Conservation (phyloP, 2,329 filamentous ascomycete genomes). For the Clarireedia homoeocarpa region DNA sequence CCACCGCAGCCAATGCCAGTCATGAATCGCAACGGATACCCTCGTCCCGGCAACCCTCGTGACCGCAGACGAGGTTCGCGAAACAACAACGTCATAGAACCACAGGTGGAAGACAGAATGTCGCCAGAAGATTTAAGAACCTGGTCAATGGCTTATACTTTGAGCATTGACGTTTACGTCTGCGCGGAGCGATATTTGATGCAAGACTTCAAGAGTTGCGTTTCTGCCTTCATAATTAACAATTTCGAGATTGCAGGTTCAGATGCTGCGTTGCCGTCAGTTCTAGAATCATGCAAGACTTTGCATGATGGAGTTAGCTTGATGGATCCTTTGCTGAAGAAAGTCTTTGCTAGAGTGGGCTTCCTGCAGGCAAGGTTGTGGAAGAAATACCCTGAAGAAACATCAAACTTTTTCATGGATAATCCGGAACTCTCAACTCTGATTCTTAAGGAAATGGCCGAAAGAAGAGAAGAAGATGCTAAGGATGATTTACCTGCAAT, state of each 20-base stretch:
- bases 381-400: slow-evolving; percentile 35
- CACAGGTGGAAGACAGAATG: slow-evolving; percentile 25
- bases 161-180: slow-evolving; percentile 43
- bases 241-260: slow-evolving; percentile 30
- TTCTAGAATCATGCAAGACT: slow-evolving; percentile 37
- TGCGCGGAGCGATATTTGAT: slow-evolving; percentile 41
- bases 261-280: slow-evolving; percentile 26
- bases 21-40: slow-evolving; percentile 15
- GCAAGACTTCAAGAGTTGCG: slow-evolving; percentile 36
- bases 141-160: slow-evolving; percentile 40
- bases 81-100: slow-evolving; percentile 16
- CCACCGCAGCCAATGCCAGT: slow-evolving; percentile 16
- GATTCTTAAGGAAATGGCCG: slow-evolving; percentile 40
- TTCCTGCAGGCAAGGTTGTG: slow-evolving; percentile 41
- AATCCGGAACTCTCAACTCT: slow-evolving; percentile 40
- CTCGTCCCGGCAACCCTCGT: slow-evolving; percentile 12
- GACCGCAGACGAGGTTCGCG: slow-evolving; percentile 16
- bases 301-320: slow-evolving; percentile 38
- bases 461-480: slow-evolving; percentile 35
- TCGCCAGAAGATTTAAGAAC: slow-evolving; percentile 38
- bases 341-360: slow-evolving; percentile 42
- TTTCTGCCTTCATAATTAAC: slow-evolving; percentile 37
- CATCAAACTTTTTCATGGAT: slow-evolving; percentile 35
- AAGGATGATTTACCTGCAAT: slow-evolving; percentile 35
- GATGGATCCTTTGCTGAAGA: slow-evolving; percentile 37